Evolutionary conservation across 371 early-diverging fungal species (phyloP), one percentile per base, ranked within the genome.

Genomic region (Dentiscutata heterogama): DNA sequence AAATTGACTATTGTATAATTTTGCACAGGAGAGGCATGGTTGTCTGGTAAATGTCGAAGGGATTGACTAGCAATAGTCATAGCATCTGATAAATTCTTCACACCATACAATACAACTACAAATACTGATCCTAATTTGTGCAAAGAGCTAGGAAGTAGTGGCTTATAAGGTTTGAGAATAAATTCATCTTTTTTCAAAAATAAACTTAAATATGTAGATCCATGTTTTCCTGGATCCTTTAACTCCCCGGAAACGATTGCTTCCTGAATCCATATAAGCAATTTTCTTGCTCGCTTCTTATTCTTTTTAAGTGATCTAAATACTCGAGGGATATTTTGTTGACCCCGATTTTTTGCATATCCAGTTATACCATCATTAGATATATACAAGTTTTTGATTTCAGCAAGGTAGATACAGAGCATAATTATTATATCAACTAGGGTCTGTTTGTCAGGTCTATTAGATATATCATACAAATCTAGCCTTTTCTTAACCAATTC

Each of bases 111-210:
- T 39, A 76, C 63, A 42, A 14, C 1, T 1, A 16, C 61, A 61
- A 42, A 76, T 31, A 76, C 77, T 22, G 77, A 1, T 6, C 61
- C 63, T 61, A 76, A 42, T 61, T 76, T 76, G 63, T 61, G 63
- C 29, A 73, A 73, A 54, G 20, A 31, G 18, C 54, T 51, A 51
- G 73, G 74, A 73, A 73, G 22, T 54, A 73, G 18, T 53, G 29
- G 39, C 22, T 39, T 68, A 39, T 16, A 3, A 20, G 14, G 2
- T 39, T 39, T 11, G 1, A 4, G 4, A 68, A 68, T 1, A 11
- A 53, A 42, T n/a, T 65, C 65, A 65, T 84, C 83, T 79, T 75
- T 71, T 46, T 71, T 71, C 18, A 71, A 50, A 71, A 71, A 71
- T 25, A 22, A 18, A 71, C n/a, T 71, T 25, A 71, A 71, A 20